These are phyloP conservation scores for Fusarium sp. DNA, from an alignment of 2,329 filamentous ascomycete species.

Conservation along the genomic window DNA sequence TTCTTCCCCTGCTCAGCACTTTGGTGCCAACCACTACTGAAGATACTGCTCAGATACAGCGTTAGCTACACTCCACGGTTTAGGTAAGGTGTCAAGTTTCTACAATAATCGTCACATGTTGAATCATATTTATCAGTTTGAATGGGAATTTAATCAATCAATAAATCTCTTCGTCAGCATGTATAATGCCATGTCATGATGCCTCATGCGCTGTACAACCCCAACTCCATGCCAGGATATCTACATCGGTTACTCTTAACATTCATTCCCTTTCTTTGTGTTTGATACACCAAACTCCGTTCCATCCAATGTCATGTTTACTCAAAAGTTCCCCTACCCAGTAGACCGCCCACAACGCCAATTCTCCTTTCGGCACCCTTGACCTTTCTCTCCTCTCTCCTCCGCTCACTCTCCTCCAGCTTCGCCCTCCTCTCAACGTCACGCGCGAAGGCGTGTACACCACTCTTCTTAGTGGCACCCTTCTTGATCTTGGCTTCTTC, in stretches of 20 bases:
- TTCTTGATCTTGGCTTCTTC: conserved; percentile 70
- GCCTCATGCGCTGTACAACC: conserved; percentile 7
- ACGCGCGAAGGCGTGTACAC: conserved; percentile 70
- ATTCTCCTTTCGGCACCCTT: conserved; percentile 69
- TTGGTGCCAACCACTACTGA: not conserved
- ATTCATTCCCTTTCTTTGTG: conserved; percentile 6
- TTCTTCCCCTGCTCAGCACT: not conserved
- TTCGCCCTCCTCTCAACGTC: conserved; percentile 69
- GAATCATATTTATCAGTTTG: not conserved
- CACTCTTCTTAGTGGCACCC: conserved; percentile 70
- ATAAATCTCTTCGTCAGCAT: conserved; percentile 2
- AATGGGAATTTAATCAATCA: not conserved
- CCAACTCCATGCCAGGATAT: conserved; percentile 34
- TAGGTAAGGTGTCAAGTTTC: not conserved
- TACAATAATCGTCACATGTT: not conserved
- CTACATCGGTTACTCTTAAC: not conserved
- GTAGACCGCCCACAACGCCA: conserved; percentile 68
- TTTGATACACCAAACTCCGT: conserved; percentile 24
- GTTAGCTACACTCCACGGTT: not conserved
- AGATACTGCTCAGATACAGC: not conserved
- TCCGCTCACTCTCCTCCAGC: conserved; percentile 67
- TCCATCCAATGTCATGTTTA: conserved; percentile 34
- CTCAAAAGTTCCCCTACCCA: conserved; percentile 64
- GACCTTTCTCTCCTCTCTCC: conserved; percentile 69
- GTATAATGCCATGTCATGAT: conserved; percentile 14